Evolutionary conservation across 169 alveolate genomes (phyloP), one percentile per base, ranked within the genome.

Genomic region (Babesia sp.): DNA sequence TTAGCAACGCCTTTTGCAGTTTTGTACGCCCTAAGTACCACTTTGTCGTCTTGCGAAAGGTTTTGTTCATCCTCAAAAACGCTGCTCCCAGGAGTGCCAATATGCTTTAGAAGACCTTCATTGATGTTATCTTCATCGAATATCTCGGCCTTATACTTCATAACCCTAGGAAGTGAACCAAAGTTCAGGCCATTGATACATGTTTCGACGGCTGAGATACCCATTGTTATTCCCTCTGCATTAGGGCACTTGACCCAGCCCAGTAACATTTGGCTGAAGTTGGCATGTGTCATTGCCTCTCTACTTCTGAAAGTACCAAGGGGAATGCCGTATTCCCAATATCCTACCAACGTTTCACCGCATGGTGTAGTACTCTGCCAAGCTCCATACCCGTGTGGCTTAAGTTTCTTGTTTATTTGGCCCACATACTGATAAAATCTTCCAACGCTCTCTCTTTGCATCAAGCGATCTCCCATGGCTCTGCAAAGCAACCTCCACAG

Each of bases 331-430:
- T 90, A 78, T 46, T 86, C 90, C 97, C 97, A 93, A 78, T 86
- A 93, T 5, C 97, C 97, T 20, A 92, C 91, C 20, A 93, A 51
- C 28, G 85, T 80, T 41, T 93, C 97, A 3, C 97, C 97, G 56
- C 91, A 89, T 28, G 70, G 76, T 36, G 79, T 79, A 28, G 87
- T 85, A 9, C 92, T 89, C 29, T 90, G 66, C 97, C 97, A 93
- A 55, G 85, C 67, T n/a, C 96, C 97, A 55, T 91, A 93, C 9
- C 97, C 97, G 69, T 93, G 96, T 1, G 97, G 97, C 34, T 87
- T 78, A 12, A 87, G 92, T 18, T 81, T 75, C 12, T 58, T 71
- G 71, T 93, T 92, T 39, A 92, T 74, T 44, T 93, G 94, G 44
- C 97, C 97, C 4, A 91, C 90, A 61, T 91, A 93, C 29, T 82